Evolutionary conservation across 306 rosid species (phyloP).

Genomic region (Prunus salicina): DNA sequence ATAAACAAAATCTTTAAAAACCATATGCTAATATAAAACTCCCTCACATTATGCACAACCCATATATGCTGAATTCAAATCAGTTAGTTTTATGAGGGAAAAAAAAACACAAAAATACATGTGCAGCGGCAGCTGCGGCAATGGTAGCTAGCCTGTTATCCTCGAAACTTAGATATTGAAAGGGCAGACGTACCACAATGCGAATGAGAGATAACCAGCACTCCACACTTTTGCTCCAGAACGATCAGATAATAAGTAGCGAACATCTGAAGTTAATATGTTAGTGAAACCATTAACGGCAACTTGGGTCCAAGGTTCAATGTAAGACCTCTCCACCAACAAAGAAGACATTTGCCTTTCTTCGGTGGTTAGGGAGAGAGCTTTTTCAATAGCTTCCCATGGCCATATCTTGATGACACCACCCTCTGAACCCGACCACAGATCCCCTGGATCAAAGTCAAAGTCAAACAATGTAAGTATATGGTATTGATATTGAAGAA

Average conservation of each 20-base stretch:
- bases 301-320: conserved; percentile 84
- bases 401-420: conserved; percentile 89
- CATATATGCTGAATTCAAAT: background rate
- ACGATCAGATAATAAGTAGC: conserved; percentile 65
- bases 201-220: conserved; percentile 74
- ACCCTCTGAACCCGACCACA: conserved; percentile 97
- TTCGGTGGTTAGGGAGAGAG: conserved; percentile 51
- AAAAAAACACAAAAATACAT: background rate
- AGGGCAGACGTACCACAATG: conserved; percentile 68
- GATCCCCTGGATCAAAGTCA: conserved; percentile 57
- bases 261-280: conserved; percentile 68
- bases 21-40: background rate
- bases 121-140: background rate
- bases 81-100: background rate
- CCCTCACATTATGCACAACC: background rate
- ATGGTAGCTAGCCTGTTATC: background rate
- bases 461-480: background rate
- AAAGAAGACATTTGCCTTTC: conserved; percentile 67
- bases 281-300: conserved; percentile 58
- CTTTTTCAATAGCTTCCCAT: conserved; percentile 80
- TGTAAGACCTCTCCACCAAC: conserved; percentile 76
- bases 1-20: background rate
- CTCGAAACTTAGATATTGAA: background rate
- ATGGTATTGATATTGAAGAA: background rate
- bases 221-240: conserved; percentile 86